These are phyloP conservation scores for Phytophthora crassamura DNA, from an alignment of 352 stramenopile genomes.

Conservation along the genomic window DNA sequence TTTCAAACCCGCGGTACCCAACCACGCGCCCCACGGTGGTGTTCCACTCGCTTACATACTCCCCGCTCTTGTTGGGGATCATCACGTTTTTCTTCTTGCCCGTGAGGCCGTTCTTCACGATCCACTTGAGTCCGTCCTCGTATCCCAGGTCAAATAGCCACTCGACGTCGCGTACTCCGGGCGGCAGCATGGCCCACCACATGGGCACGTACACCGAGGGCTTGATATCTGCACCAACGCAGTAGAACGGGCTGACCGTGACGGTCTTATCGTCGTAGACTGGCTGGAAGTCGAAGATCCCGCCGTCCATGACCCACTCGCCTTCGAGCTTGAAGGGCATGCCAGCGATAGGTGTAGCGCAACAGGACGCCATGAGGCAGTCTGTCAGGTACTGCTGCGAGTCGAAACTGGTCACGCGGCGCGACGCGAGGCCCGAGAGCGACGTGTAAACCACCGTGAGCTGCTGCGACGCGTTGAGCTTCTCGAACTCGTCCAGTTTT, in stretches of 20 bases:
- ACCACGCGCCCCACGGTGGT: conserved; percentile 72
- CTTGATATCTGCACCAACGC: conserved; percentile 88
- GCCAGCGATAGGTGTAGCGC: conserved; percentile 74
- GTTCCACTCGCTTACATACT: conserved; percentile 66
- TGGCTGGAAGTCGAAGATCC: conserved; percentile 88
- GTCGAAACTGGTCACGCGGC: conserved; percentile 67
- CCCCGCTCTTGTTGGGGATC: conserved; percentile 58
- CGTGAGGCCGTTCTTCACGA: conserved; percentile 52
- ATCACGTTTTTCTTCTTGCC: conserved; percentile 37
- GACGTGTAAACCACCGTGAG: conserved; percentile 80
- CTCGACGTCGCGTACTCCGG: conserved; percentile 69
- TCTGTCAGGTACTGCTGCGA: conserved; percentile 64
- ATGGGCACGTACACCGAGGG: conserved; percentile 87
- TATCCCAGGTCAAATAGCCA: conserved; percentile 90
- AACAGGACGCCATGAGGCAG: conserved; percentile 76
- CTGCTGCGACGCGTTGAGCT: conserved; percentile 56
- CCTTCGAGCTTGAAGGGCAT: conserved; percentile 79
- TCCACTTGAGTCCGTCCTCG: conserved; percentile 77
- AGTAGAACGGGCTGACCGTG: conserved; percentile 88
- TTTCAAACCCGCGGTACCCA: conserved; percentile 77
- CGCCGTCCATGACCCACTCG: conserved; percentile 89
- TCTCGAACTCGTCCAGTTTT: conserved; percentile 50
- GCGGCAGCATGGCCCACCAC: conserved; percentile 85
- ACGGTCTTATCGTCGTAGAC: conserved; percentile 73
- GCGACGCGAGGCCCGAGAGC: conserved; percentile 64